These are phyloP conservation scores for Euphorbia tirucalli DNA, from an alignment of 345 rosid genomes.

Conservation along the genomic window DNA sequence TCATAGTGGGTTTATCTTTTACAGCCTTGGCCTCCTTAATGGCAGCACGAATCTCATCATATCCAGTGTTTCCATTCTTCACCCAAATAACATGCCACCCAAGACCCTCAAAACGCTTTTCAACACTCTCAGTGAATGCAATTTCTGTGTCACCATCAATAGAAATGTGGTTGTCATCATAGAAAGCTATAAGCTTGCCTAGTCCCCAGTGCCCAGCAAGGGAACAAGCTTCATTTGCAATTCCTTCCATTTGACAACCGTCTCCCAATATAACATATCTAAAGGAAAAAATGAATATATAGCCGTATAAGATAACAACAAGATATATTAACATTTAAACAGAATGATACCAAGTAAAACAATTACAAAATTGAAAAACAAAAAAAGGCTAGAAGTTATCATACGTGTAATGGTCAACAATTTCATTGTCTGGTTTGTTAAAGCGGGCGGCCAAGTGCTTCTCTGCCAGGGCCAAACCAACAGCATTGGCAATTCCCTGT, in stretches of 20 bases:
- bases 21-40: slow-evolving; percentile 97
- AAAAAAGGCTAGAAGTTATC: background rate
- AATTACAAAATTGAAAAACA: no score
- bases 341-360: background rate
- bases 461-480: slow-evolving; percentile 93
- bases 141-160: slow-evolving; percentile 97
- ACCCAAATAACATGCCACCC: slow-evolving; percentile 99
- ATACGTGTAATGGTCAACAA: slow-evolving; percentile 92
- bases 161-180: slow-evolving; percentile 98
- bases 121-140: slow-evolving; percentile 92
- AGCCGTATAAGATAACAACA: background rate
- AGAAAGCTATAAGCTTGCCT: slow-evolving; percentile 95
- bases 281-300: slow-evolving; percentile 5
- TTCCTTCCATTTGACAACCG: slow-evolving; percentile 99
- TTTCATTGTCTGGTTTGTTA: slow-evolving; percentile 78
- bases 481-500: slow-evolving; percentile 89
- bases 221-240: slow-evolving; percentile 87
- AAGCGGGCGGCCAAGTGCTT: slow-evolving; percentile 87
- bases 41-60: slow-evolving; percentile 98
- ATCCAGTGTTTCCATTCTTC: slow-evolving; percentile 97
- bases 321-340: background rate
- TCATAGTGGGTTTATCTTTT: slow-evolving; percentile 85
- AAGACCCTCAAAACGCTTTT: slow-evolving; percentile 83
- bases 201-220: slow-evolving; percentile 99
- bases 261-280: slow-evolving; percentile 86